Conservation (phyloP, 2,329 filamentous ascomycete genomes). For the Bretziella fagacearum region DNA sequence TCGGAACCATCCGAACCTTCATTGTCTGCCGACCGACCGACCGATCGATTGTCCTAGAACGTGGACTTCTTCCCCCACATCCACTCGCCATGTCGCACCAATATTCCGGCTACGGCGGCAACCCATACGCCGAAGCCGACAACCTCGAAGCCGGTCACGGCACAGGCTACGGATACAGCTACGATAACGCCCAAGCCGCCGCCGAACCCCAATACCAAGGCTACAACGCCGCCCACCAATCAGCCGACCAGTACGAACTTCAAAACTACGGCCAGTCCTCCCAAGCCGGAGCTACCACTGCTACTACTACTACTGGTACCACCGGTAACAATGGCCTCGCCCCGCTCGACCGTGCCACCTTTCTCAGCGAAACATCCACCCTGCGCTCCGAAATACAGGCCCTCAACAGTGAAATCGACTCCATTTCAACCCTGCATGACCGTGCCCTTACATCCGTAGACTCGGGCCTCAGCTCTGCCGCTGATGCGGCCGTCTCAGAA, state of each 20-base stretch:
- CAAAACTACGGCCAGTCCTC: conserved; percentile 30
- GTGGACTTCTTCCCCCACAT: too few relatives aligned
- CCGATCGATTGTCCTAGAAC: too few relatives aligned
- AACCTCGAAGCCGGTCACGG: conserved; percentile 17
- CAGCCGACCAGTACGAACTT: conserved; percentile 31
- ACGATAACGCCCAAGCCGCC: conserved; percentile 27
- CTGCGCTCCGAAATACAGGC: conserved; percentile 51
- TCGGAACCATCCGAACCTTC: too few relatives aligned
- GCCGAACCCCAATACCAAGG: conserved; percentile 16
- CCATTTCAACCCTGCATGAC: conserved; percentile 55
- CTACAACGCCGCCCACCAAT: conserved; percentile 17
- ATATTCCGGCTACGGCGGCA: conserved; percentile 44
- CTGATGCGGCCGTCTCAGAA: conserved; percentile 50
- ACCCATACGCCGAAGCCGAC: conserved; percentile 35
- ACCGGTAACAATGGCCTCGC: conserved; percentile 1
- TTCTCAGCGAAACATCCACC: conserved; percentile 48
- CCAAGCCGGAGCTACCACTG: conserved; percentile 18
- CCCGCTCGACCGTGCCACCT: conserved; percentile 45
- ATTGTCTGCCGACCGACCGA: too few relatives aligned
- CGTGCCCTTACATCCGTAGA: conserved; percentile 52
- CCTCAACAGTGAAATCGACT: conserved; percentile 48
- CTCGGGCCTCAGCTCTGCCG: conserved; percentile 30
- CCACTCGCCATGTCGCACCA: conserved; percentile 20
- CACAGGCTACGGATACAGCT: conserved; percentile 16
- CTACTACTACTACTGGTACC: conserved; percentile 14